Percentiles rank a stretch among this genome's conserved stretches.
phyloP scores from a whole-genome alignment of 202 grass and related monocot species.

The Sporobolus alterniflorus region DNA sequence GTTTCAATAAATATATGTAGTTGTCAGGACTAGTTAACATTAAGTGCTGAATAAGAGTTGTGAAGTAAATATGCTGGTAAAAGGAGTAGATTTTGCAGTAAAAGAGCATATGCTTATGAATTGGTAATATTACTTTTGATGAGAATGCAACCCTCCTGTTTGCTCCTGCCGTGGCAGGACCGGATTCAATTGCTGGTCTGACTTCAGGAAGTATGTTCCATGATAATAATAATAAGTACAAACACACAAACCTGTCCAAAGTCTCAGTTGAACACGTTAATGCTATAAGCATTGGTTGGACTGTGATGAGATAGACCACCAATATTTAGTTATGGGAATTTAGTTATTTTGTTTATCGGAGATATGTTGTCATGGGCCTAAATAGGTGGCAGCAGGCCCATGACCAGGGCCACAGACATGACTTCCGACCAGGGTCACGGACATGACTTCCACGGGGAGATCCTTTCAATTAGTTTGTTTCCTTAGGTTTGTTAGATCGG shows the following conservation, averaged over 20 bases:
- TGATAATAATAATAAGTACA: neutral
- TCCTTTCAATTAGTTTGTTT: too few relatives aligned
- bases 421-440: too few relatives aligned
- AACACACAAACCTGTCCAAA: neutral
- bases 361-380: too few relatives aligned
- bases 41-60: conserved; percentile 6
- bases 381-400: too few relatives aligned
- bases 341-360: too few relatives aligned
- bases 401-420: too few relatives aligned
- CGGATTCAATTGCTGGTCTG: neutral
- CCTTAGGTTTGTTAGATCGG: too few relatives aligned
- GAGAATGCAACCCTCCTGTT: neutral
- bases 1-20: neutral
- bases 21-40: conserved; percentile 9
- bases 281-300: too few relatives aligned
- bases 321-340: too few relatives aligned
- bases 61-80: conserved; percentile 2
- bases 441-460: too few relatives aligned
- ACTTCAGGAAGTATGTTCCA: neutral
- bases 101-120: neutral
- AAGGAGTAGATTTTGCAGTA: neutral
- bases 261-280: too few relatives aligned
- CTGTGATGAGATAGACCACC: too few relatives aligned
- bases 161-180: neutral
- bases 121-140: neutral